Evolutionary conservation across 2,329 filamentous ascomycete species (phyloP).

Genomic region (Epichloe uncinata): DNA sequence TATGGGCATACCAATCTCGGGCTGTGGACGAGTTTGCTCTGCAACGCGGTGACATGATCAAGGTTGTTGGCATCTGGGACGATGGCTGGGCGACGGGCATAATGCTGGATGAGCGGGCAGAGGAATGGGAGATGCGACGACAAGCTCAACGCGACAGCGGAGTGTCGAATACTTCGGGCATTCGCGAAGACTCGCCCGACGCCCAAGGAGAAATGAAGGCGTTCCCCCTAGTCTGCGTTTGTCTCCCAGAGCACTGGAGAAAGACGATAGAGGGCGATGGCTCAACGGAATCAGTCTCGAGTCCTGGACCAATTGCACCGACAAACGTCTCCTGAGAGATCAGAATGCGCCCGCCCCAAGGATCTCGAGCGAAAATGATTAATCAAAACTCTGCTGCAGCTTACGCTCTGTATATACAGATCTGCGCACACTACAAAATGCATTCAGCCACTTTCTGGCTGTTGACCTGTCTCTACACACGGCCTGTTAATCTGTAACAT

Average conservation of each 20-base stretch:
- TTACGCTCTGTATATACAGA: conserved; percentile 1
- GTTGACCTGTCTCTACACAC: background rate
- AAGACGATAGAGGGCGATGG: conserved; percentile 90
- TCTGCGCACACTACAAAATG: conserved; percentile 1
- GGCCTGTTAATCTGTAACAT: conserved; percentile 5
- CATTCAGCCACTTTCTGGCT: background rate
- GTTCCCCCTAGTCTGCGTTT: conserved; percentile 87
- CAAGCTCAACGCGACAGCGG: conserved; percentile 83
- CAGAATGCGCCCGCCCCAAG: background rate
- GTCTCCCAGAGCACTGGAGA: conserved; percentile 87
- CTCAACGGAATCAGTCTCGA: conserved; percentile 50
- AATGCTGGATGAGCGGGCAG: conserved; percentile 66
- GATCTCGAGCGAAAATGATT: background rate
- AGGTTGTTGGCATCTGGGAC: conserved; percentile 97
- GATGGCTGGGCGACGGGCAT: conserved; percentile 97
- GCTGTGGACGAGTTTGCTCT: conserved; percentile 87
- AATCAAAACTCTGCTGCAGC: background rate
- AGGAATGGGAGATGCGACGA: conserved; percentile 72
- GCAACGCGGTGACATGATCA: conserved; percentile 94
- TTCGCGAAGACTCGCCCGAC: conserved; percentile 47
- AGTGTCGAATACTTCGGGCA: conserved; percentile 66
- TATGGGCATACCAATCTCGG: conserved; percentile 95
- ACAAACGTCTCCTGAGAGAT: conserved; percentile 3
- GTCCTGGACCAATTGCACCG: conserved; percentile 11
- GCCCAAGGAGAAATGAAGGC: conserved; percentile 79